phyloP scores from a whole-genome alignment of 2,329 filamentous ascomycete genomes.

The Orbilia brochopaga region DNA sequence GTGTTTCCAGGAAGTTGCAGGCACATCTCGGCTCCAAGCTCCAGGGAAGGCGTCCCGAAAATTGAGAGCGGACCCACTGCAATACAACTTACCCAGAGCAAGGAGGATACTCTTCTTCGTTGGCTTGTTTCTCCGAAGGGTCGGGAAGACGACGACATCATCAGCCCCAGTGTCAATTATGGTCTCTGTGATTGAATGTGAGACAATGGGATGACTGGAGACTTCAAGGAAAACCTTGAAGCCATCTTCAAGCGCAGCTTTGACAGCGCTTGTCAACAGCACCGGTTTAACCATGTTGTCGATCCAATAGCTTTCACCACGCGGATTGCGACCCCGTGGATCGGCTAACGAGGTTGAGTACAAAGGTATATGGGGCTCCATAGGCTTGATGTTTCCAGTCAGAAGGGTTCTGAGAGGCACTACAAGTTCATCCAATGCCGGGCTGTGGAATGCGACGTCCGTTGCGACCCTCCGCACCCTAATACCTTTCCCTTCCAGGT shows the following conservation, averaged over 20 bases:
- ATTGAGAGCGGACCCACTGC: conserved; percentile 56
- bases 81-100: no score
- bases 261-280: conserved; percentile 57
- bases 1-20: conserved; percentile 54
- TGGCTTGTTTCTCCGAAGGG: conserved; percentile 56
- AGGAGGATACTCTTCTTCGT: no score
- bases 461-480: no score
- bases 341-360: conserved; percentile 58
- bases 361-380: conserved; percentile 54
- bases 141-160: conserved; percentile 56
- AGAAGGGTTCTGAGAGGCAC: no score
- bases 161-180: conserved; percentile 56
- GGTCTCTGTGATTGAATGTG: conserved; percentile 60
- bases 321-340: conserved; percentile 54
- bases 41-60: no score
- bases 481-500: no score
- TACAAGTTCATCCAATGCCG: no score
- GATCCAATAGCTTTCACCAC: conserved; percentile 58
- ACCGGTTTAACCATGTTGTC: conserved; percentile 59
- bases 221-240: conserved; percentile 59
- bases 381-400: conserved; percentile 54
- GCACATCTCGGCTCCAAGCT: conserved; percentile 55
- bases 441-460: no score
- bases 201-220: conserved; percentile 59
- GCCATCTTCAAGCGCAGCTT: conserved; percentile 58